A percentile compares a stretch with the other conserved stretches of the same genome.
phyloP scores from a whole-genome alignment of 345 rosid genomes.

The Lagerstroemia speciosa region DNA sequence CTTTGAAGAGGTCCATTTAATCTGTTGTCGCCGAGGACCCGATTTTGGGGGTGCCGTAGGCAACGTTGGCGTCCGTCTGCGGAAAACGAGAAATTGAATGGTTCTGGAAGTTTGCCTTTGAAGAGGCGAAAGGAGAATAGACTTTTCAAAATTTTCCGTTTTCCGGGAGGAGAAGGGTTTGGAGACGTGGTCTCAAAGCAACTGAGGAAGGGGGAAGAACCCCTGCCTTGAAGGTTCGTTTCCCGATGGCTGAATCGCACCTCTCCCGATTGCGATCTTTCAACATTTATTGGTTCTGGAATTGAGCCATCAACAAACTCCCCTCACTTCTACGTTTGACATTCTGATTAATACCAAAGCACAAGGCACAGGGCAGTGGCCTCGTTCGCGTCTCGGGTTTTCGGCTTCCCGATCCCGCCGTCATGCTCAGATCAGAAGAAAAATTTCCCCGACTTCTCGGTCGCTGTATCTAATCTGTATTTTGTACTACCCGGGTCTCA shows the following conservation, averaged over 20 bases:
- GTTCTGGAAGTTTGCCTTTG: not conserved
- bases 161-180: not conserved
- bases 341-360: not conserved
- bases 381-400: not conserved
- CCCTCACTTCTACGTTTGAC: not conserved
- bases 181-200: not conserved
- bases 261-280: slow-evolving; percentile 4
- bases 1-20: too few species aligned
- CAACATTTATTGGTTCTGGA: not conserved
- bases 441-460: too few species aligned
- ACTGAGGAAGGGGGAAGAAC: not conserved
- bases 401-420: not conserved
- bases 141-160: not conserved
- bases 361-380: not conserved
- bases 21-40: too few species aligned
- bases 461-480: too few species aligned
- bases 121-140: not conserved
- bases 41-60: too few species aligned
- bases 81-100: not conserved
- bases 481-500: too few species aligned
- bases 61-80: too few species aligned
- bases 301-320: slow-evolving; percentile 1
- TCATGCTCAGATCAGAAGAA: too few species aligned
- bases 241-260: slow-evolving; percentile 1
- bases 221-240: not conserved